These are phyloP conservation scores for Centella asiatica DNA, from an alignment of 129 eudicot species.

Conservation along the genomic window DNA sequence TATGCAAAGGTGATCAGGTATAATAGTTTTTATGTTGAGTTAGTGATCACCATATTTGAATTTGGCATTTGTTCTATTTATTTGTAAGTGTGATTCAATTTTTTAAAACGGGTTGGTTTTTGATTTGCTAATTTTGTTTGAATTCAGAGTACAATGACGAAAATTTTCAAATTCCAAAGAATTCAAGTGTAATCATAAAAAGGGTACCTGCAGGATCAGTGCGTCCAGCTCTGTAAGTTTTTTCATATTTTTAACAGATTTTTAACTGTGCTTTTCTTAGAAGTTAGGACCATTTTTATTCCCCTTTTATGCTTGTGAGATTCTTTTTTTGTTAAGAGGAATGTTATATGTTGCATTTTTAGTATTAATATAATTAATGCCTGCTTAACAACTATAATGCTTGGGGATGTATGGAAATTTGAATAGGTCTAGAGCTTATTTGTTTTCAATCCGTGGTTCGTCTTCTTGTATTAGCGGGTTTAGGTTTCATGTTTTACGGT, in stretches of 20 bases:
- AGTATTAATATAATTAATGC: too few species aligned
- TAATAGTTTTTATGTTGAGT: too few species aligned
- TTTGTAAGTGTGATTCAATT: background rate
- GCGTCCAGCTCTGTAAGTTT: conserved; percentile 49
- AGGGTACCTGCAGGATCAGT: conserved; percentile 64
- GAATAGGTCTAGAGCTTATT: too few species aligned
- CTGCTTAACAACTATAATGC: too few species aligned
- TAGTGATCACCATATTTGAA: too few species aligned
- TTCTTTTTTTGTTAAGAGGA: too few species aligned
- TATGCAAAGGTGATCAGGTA: too few species aligned
- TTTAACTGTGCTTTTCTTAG: too few species aligned
- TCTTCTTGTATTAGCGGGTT: background rate
- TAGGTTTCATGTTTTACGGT: background rate
- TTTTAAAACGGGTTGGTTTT: background rate
- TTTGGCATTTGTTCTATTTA: background rate
- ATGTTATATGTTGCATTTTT: too few species aligned
- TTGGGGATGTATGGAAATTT: too few species aligned
- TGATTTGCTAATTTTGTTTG: background rate
- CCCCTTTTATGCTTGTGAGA: background rate
- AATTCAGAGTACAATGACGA: conserved; percentile 32
- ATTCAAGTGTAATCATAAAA: conserved; percentile 79
- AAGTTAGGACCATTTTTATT: too few species aligned
- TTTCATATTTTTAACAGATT: too few species aligned
- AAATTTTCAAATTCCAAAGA: conserved; percentile 13
- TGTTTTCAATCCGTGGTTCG: background rate